Conservation (phyloP, 768 basidiomycete genomes). For the Macrolepiota fuliginosa region DNA sequence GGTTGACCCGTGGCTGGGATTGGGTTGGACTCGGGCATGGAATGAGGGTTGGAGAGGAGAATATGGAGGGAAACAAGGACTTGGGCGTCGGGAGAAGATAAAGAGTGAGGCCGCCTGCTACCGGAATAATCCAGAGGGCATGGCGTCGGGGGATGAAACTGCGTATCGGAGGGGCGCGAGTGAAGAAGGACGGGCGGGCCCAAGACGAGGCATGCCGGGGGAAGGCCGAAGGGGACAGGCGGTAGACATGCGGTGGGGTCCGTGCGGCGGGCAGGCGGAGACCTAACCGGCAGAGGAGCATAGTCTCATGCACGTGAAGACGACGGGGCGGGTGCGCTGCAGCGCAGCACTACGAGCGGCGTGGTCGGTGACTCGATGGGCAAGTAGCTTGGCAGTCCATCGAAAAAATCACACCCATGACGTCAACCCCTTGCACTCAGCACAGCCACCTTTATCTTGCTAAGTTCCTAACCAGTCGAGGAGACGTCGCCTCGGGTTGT, state of each 20-base stretch:
- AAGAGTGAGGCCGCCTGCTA: conserved; percentile 52
- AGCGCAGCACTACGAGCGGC: background rate
- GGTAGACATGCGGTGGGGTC: background rate
- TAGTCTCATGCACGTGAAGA: background rate
- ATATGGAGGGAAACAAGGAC: conserved; percentile 38
- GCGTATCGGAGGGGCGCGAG: conserved; percentile 24
- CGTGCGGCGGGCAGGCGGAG: background rate
- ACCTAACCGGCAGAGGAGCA: background rate
- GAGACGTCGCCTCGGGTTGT: background rate
- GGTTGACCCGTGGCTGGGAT: conserved; percentile 18
- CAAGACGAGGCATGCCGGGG: conserved; percentile 16
- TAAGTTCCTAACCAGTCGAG: background rate
- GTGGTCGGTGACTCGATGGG: background rate
- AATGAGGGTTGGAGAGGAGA: conserved; percentile 47
- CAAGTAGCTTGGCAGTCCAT: background rate
- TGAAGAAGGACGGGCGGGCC: conserved; percentile 32
- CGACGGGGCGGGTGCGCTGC: background rate
- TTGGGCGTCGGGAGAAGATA: conserved; percentile 44
- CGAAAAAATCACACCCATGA: conserved; percentile 12
- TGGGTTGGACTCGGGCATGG: conserved; percentile 30
- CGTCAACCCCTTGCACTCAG: conserved; percentile 3
- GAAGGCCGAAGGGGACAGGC: conserved; percentile 5
- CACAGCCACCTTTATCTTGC: background rate
- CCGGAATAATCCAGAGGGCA: conserved; percentile 54
- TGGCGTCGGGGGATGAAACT: conserved; percentile 27